Conservation (phyloP, 352 stramenopile genomes). For the Phytopythium cucurbitacearum region DNA sequence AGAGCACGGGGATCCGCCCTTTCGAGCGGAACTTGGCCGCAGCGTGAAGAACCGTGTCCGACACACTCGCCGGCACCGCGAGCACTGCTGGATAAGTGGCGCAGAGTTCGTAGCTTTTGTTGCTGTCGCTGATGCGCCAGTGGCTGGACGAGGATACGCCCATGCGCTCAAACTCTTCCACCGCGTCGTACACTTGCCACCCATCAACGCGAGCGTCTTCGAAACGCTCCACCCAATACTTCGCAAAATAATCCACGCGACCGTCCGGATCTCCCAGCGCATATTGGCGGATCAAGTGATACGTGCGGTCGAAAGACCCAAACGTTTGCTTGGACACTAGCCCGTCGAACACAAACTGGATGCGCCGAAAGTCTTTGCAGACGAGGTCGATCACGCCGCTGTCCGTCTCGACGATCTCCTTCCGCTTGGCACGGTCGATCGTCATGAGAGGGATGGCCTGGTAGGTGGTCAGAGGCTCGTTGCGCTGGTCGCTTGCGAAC, state of each 20-base stretch:
- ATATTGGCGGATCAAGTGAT: constrained; percentile 52
- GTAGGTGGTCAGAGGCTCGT: constrained; percentile 40
- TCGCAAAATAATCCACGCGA: constrained; percentile 58
- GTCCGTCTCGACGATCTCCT: constrained; percentile 72
- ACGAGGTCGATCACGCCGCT: constrained; percentile 66
- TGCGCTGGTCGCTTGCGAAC: constrained; percentile 38
- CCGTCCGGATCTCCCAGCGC: constrained; percentile 48
- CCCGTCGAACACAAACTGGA: constrained; percentile 73
- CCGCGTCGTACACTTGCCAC: constrained; percentile 67
- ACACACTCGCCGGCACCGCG: constrained; percentile 56
- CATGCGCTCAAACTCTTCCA: constrained; percentile 68
- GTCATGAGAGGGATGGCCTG: constrained; percentile 66
- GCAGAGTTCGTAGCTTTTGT: constrained; percentile 67
- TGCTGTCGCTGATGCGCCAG: constrained; percentile 70
- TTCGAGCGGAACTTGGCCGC: constrained; percentile 87
- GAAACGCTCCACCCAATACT: constrained; percentile 53
- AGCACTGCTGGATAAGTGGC: constrained; percentile 77
- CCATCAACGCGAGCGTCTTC: constrained; percentile 37
- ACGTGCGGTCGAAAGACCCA: constrained; percentile 67
- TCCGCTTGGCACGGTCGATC: constrained; percentile 71
- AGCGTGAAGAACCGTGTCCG: constrained; percentile 52
- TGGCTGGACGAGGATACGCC: constrained; percentile 44
- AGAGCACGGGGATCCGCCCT: constrained; percentile 74
- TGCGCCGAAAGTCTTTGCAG: constrained; percentile 77
- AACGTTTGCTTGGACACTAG: constrained; percentile 79